A percentile compares a stretch with the other conserved stretches of the same genome.
Conservation (phyloP, 768 basidiomycete genomes). For the Lanmaoa rubissima region DNA sequence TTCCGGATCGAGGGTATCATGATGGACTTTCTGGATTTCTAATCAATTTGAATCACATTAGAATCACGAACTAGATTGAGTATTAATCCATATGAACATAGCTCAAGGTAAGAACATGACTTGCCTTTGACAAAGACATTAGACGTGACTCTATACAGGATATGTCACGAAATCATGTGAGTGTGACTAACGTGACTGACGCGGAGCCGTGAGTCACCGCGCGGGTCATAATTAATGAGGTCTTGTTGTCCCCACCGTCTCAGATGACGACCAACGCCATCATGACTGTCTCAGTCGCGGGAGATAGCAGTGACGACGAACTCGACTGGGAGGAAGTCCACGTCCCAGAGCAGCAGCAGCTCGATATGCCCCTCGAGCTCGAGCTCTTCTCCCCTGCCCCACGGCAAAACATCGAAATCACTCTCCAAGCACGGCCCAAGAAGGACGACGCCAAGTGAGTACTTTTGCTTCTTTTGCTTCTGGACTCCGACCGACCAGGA, state of each 20-base stretch:
- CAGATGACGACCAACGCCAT: constrained; percentile 4
- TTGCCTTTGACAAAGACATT: too few species aligned
- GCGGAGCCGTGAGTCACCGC: constrained; percentile 17
- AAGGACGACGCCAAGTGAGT: constrained; percentile 49
- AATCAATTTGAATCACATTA: background rate
- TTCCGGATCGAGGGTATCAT: background rate
- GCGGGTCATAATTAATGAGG: constrained; percentile 9
- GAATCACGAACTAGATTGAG: background rate
- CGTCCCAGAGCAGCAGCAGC: constrained; percentile 40
- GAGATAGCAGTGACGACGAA: constrained; percentile 56
- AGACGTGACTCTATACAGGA: background rate
- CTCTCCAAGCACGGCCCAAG: constrained; percentile 48
- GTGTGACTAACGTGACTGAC: constrained; percentile 21
- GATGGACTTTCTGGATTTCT: too few species aligned
- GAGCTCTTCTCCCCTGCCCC: constrained; percentile 31
- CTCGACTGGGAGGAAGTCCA: constrained; percentile 81
- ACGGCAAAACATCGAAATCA: constrained; percentile 65
- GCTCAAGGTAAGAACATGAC: background rate
- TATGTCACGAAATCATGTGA: constrained; percentile 11
- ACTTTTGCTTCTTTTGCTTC: background rate
- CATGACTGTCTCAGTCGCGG: constrained; percentile 20
- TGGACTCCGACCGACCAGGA: constrained; percentile 14
- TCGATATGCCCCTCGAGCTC: constrained; percentile 23
- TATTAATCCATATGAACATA: background rate
- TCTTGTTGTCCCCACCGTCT: constrained; percentile 1